A percentile compares a stretch with the other conserved stretches of the same genome.
Evolutionary conservation across 2,329 filamentous ascomycete genomes (phyloP).

Genomic region (Amphichorda felina): DNA sequence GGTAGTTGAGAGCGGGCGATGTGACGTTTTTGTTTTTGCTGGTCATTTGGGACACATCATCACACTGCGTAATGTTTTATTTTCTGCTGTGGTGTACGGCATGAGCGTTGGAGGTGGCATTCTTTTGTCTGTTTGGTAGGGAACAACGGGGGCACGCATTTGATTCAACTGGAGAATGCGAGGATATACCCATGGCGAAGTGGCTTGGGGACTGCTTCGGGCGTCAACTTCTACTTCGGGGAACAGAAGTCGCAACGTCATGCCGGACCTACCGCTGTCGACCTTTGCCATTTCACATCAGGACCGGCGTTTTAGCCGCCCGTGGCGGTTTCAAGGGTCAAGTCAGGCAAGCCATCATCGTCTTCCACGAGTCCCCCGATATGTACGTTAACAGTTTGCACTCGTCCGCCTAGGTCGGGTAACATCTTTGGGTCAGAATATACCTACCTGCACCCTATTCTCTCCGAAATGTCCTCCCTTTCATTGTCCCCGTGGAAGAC

Average conservation of each 20-base stretch:
- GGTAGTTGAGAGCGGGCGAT: constrained; percentile 5
- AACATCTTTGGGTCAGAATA: constrained; percentile 28
- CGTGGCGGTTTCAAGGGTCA: constrained; percentile 19
- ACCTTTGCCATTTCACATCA: too few relatives aligned
- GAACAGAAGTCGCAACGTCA: too few relatives aligned
- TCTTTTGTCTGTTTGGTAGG: not conserved
- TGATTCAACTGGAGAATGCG: not conserved
- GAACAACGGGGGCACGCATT: constrained; percentile 1
- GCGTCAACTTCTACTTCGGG: not conserved
- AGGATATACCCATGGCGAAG: not conserved
- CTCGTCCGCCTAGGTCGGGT: constrained; percentile 15
- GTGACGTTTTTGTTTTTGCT: not conserved
- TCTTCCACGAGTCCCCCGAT: constrained; percentile 45
- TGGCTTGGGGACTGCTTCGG: not conserved
- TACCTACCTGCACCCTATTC: constrained; percentile 25
- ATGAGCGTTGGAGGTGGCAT: constrained; percentile 1
- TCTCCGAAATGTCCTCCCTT: constrained; percentile 16
- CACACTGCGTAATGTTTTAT: not conserved
- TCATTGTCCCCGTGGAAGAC: constrained; percentile 39
- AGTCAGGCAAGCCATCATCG: constrained; percentile 58
- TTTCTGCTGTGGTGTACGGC: not conserved
- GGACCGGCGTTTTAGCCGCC: too few relatives aligned
- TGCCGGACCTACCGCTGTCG: too few relatives aligned
- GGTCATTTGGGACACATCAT: not conserved
- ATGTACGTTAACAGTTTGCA: constrained; percentile 53